Conservation (phyloP, 2,329 filamentous ascomycete species). For the Bipolaris zeicola region DNA sequence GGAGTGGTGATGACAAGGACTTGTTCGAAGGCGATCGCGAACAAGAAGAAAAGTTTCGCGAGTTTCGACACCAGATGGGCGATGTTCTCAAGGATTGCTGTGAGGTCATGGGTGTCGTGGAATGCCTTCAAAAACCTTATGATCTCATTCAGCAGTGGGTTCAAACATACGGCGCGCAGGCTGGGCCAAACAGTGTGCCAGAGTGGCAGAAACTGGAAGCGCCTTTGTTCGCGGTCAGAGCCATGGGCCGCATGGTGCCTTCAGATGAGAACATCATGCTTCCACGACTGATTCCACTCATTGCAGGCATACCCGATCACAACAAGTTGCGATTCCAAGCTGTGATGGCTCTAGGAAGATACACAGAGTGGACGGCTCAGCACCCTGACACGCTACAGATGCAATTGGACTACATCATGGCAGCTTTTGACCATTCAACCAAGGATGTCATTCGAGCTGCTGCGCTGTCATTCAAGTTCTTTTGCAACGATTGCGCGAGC, state of each 20-base stretch:
- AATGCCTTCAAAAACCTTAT: constrained; percentile 89
- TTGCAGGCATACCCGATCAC: constrained; percentile 92
- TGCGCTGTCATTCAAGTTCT: constrained; percentile 93
- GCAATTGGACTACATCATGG: constrained; percentile 95
- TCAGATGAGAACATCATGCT: constrained; percentile 85
- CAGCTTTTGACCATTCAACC: constrained; percentile 85
- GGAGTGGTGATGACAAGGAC: constrained; percentile 74
- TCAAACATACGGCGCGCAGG: constrained; percentile 76
- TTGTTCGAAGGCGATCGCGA: constrained; percentile 95
- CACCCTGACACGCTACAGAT: constrained; percentile 91
- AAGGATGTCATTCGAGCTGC: constrained; percentile 91
- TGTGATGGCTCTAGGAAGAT: constrained; percentile 95
- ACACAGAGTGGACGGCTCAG: constrained; percentile 96
- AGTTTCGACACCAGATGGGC: constrained; percentile 96
- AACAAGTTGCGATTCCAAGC: constrained; percentile 98
- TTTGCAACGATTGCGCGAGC: constrained; percentile 92
- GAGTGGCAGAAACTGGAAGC: constrained; percentile 97
- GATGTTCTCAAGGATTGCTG: constrained; percentile 97
- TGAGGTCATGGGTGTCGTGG: constrained; percentile 90
- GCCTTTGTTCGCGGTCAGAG: constrained; percentile 91
- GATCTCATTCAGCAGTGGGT: constrained; percentile 88
- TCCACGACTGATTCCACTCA: constrained; percentile 87
- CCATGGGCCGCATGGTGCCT: constrained; percentile 95
- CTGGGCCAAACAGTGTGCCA: constrained; percentile 75
- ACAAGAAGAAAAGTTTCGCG: constrained; percentile 93